These are phyloP conservation scores for Chenopodium formosanum DNA, from an alignment of 148 eudicot species.

Conservation along the genomic window DNA sequence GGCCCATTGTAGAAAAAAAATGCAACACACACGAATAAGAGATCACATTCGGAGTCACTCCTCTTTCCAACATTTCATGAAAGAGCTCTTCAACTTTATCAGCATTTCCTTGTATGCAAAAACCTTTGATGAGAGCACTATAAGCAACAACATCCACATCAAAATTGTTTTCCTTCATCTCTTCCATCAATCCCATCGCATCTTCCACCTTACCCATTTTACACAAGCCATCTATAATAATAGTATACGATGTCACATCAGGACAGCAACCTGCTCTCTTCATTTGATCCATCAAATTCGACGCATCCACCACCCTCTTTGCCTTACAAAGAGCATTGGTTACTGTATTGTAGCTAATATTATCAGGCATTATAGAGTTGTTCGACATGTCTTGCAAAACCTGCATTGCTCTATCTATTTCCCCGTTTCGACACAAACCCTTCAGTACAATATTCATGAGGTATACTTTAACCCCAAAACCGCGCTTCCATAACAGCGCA, in stretches of 20 bases:
- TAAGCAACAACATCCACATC: conserved; percentile 44
- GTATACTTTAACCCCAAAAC: conserved; percentile 44
- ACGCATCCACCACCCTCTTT: conserved; percentile 47
- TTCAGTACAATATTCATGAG: conserved; percentile 58
- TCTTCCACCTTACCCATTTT: conserved; percentile 46
- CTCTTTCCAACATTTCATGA: conserved; percentile 48
- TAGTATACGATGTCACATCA: conserved; percentile 32
- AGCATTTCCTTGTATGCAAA: conserved; percentile 43
- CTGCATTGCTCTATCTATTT: conserved; percentile 45
- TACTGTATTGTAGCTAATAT: conserved; percentile 56
- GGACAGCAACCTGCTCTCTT: conserved; percentile 32
- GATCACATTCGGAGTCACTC: conserved; percentile 46
- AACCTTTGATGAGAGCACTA: conserved; percentile 54
- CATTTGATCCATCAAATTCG: conserved; percentile 50
- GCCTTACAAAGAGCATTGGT: conserved; percentile 52
- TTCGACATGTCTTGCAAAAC: conserved; percentile 34
- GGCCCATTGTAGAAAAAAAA: conserved; percentile 46
- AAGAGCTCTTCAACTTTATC: conserved; percentile 44
- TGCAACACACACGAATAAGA: conserved; percentile 44
- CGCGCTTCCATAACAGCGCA: conserved; percentile 58
- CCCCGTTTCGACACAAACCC: conserved; percentile 52
- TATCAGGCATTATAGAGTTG: conserved; percentile 36
- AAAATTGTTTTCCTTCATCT: conserved; percentile 40
- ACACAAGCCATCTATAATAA: conserved; percentile 47
- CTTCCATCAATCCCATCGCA: conserved; percentile 44